These are phyloP conservation scores for Naematelia aurantialba DNA, from an alignment of 768 basidiomycete genomes.

Conservation along the genomic window DNA sequence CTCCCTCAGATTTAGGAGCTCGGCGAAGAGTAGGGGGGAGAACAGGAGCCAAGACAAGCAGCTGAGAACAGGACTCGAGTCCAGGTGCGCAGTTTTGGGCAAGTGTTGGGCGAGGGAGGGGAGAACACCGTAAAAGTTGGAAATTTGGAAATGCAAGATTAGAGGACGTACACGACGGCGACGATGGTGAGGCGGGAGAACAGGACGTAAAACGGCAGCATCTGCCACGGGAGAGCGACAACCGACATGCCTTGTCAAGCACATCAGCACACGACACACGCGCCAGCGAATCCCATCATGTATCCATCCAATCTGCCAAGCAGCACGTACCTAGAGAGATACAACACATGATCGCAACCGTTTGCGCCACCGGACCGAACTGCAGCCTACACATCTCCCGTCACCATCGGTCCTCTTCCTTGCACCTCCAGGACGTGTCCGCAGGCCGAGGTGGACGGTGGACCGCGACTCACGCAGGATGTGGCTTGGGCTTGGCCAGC, in stretches of 20 bases:
- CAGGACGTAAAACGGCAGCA: slow-evolving; percentile 33
- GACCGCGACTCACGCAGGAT: slow-evolving; percentile 44
- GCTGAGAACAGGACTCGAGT: too few relatives aligned
- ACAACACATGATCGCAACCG: slow-evolving; percentile 32
- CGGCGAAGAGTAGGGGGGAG: too few relatives aligned
- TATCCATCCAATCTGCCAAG: too few relatives aligned
- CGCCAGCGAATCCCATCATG: neutral
- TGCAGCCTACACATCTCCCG: slow-evolving; percentile 23
- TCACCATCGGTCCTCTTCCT: neutral
- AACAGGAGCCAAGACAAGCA: too few relatives aligned
- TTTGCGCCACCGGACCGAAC: slow-evolving; percentile 37
- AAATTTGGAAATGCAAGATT: neutral
- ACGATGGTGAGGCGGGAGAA: slow-evolving; percentile 34
- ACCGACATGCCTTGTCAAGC: slow-evolving; percentile 12
- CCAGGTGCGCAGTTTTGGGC: too few relatives aligned
- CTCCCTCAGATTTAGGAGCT: too few relatives aligned
- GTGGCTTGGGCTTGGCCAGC: slow-evolving; percentile 18
- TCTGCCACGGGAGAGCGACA: slow-evolving; percentile 15
- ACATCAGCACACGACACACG: neutral
- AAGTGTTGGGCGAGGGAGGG: too few relatives aligned
- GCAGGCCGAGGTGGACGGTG: too few relatives aligned
- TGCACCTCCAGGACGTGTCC: too few relatives aligned
- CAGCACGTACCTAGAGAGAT: slow-evolving; percentile 33
- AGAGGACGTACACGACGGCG: slow-evolving; percentile 28
- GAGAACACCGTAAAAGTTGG: neutral